Percentiles rank a stretch among this genome's conserved stretches.
These are phyloP conservation scores for Penicillium hesseltinei DNA, from an alignment of 2,329 filamentous ascomycete genomes.

Conservation along the genomic window DNA sequence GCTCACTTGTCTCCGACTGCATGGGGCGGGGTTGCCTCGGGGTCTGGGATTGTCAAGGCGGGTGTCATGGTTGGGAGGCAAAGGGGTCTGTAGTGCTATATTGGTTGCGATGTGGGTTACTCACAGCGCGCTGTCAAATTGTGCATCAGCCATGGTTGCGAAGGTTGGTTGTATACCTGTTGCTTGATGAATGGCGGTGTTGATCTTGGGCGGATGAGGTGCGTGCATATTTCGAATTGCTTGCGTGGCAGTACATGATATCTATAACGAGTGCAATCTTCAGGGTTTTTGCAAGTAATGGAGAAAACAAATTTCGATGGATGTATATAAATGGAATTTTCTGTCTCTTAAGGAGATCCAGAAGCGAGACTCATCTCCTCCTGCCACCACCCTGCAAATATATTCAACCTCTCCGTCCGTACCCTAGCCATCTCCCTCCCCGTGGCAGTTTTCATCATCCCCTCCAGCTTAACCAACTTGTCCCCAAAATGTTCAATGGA, in stretches of 20 bases:
- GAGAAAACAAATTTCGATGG: background rate
- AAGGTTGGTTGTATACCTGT: conserved; percentile 18
- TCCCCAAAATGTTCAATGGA: conserved; percentile 73
- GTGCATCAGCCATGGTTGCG: conserved; percentile 46
- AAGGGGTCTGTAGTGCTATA: background rate
- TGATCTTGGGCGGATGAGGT: conserved; percentile 23
- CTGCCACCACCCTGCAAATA: conserved; percentile 56
- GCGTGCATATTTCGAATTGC: conserved; percentile 14
- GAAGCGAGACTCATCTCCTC: conserved; percentile 42
- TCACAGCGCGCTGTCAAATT: conserved; percentile 54
- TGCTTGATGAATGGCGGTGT: conserved; percentile 16
- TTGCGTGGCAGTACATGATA: conserved; percentile 11
- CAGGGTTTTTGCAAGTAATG: background rate
- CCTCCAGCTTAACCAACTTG: conserved; percentile 66
- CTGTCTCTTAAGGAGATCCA: background rate
- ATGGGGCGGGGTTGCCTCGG: conserved; percentile 26
- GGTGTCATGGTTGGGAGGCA: background rate
- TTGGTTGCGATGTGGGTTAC: conserved; percentile 15
- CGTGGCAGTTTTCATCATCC: conserved; percentile 59
- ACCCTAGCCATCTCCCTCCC: conserved; percentile 51
- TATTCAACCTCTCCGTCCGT: conserved; percentile 48
- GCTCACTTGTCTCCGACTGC: conserved; percentile 21
- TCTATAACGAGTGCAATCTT: background rate
- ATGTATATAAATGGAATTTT: background rate
- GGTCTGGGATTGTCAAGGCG: conserved; percentile 4